Evolutionary conservation across 1,139 yeast genomes (phyloP), one percentile per base, ranked within the genome.

Genomic region (Blastobotrys malaysiensis): DNA sequence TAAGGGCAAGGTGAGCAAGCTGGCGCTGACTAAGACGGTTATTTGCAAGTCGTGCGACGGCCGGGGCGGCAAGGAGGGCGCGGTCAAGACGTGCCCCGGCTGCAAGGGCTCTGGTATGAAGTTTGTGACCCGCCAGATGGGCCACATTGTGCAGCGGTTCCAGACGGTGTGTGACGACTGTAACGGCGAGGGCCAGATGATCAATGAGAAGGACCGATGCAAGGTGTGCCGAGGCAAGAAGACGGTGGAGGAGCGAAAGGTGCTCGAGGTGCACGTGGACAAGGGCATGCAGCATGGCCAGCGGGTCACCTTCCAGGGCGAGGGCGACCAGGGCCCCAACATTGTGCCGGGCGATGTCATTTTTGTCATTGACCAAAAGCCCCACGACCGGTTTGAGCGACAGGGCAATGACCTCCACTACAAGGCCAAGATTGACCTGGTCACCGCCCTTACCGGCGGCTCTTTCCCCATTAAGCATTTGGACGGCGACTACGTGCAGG

Each of bases 231-330:
- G 77, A 63, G 99, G 98, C 77, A 87, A 88, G 77, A 93, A 91
- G 80, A 85, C 91, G 52, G 77, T 77, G 61, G 80, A 81, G 62
- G 98, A 93, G 77, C 85, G 96, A 77, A 93, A 93, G 79, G 86
- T 93, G 60, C 78, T 93, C 69, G 95, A 91, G 75, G 98, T 93
- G 57, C 89, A 91, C 73, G 82, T 93, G 68, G 97, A 90, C 71
- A 95, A 95, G 66, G 99, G 99, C 77, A 93, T 93, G 98, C 85
- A 80, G 69, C 88, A 90, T 68, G 97, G 97, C 56, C 97, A 91
- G 76, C 84, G 84, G 74, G 81, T 95, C 66, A 89, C 84, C 5
- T 93, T 91, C 77, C 79, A 83, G 65, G 98, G 97, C 62, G 97
- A 91, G 77, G 98, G 98, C 68, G 99, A 95, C 74, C 97, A 93